Evolutionary conservation across 257 asterid species (phyloP).

Genomic region (Penstemon davidsonii): DNA sequence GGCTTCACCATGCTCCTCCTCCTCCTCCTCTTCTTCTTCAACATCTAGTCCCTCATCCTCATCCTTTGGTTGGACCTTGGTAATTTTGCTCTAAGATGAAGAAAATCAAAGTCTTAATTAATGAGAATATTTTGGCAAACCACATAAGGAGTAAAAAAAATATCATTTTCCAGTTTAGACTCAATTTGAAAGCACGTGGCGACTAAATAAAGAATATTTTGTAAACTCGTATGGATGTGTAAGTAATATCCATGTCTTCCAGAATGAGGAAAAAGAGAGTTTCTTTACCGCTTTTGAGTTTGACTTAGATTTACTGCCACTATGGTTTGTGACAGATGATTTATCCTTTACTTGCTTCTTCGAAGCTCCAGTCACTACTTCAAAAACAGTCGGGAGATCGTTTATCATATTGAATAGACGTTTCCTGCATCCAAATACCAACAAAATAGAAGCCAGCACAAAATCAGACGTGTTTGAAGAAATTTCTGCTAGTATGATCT

Average conservation of each 20-base stretch:
- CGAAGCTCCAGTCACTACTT: slow-evolving; percentile 73
- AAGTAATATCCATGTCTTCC: slow-evolving; percentile 8
- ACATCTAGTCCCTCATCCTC: slow-evolving; percentile 51
- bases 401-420: slow-evolving; percentile 77
- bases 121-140: neutral
- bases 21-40: slow-evolving; percentile 53
- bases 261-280: slow-evolving; percentile 10
- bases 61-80: slow-evolving; percentile 47
- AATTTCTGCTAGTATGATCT: slow-evolving; percentile 20
- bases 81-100: slow-evolving; percentile 41
- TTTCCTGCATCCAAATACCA: slow-evolving; percentile 57
- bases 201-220: slow-evolving; percentile 15
- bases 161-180: slow-evolving; percentile 9
- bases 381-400: slow-evolving; percentile 78
- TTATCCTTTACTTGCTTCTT: slow-evolving; percentile 69
- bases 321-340: slow-evolving; percentile 52
- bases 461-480: slow-evolving; percentile 18
- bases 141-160: neutral
- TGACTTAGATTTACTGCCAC: slow-evolving; percentile 64
- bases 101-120: slow-evolving; percentile 1
- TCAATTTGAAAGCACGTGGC: neutral
- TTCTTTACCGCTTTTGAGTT: slow-evolving; percentile 50
- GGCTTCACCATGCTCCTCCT: slow-evolving; percentile 65
- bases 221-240: slow-evolving; percentile 1
- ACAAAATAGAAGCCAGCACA: slow-evolving; percentile 21